Evolutionary conservation across 192 early-diverging fungal genomes (phyloP).

Genomic region (Bifiguratus adelaidae): DNA sequence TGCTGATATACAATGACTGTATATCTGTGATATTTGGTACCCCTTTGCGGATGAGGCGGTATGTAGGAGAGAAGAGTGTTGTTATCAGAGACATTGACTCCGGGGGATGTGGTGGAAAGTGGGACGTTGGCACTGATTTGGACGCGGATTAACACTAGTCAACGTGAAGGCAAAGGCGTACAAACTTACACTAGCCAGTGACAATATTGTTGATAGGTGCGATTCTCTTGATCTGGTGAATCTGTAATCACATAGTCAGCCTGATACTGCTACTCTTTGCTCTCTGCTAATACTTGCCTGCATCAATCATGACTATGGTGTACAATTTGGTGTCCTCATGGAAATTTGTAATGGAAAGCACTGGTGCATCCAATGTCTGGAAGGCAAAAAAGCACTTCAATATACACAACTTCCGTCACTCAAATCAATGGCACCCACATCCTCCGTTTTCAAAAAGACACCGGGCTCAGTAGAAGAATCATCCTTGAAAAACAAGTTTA

Average conservation of each 20-base stretch:
- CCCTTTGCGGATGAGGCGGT: slow-evolving; percentile 69
- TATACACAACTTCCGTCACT: slow-evolving; percentile 17
- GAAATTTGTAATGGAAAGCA: slow-evolving; percentile 44
- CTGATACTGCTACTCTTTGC: neutral
- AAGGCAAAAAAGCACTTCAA: slow-evolving; percentile 18
- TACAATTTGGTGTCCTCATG: slow-evolving; percentile 57
- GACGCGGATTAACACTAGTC: too few relatives aligned
- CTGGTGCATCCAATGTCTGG: slow-evolving; percentile 40
- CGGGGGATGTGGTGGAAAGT: slow-evolving; percentile 38
- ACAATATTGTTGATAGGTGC: slow-evolving; percentile 58
- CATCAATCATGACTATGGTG: slow-evolving; percentile 60
- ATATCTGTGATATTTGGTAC: slow-evolving; percentile 67
- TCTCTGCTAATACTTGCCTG: slow-evolving; percentile 27
- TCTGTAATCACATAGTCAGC: slow-evolving; percentile 9
- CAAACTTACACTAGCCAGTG: slow-evolving; percentile 57
- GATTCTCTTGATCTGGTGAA: slow-evolving; percentile 45
- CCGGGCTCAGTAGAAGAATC: slow-evolving; percentile 25
- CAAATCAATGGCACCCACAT: slow-evolving; percentile 7
- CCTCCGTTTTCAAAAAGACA: slow-evolving; percentile 17
- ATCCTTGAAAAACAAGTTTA: slow-evolving; percentile 25
- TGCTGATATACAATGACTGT: slow-evolving; percentile 57
- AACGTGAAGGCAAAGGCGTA: neutral
- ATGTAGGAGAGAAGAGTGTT: slow-evolving; percentile 46
- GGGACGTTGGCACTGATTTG: slow-evolving; percentile 41
- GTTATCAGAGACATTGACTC: slow-evolving; percentile 25